Percentiles rank a stretch among this genome's conserved stretches.
phyloP scores from a whole-genome alignment of 495 filamentous ascomycete genomes.

The Penicillium nucicola region DNA sequence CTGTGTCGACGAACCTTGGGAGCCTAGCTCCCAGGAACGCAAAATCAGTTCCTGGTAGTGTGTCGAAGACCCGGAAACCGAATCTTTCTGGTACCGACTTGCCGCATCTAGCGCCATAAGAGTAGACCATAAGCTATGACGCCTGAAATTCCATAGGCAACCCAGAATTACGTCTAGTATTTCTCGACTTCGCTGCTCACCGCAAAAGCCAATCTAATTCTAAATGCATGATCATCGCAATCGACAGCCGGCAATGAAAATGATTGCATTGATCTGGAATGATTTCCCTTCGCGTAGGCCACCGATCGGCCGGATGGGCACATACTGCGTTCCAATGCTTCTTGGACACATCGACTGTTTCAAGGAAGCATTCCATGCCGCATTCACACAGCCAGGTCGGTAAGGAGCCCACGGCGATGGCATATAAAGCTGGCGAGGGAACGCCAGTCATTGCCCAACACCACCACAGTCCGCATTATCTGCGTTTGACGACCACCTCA shows the following conservation, averaged over 20 bases:
- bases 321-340: neutral
- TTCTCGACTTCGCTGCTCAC: no score
- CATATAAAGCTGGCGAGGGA: conserved; percentile 1
- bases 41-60: no score
- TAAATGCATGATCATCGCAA: neutral
- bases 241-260: neutral
- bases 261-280: neutral
- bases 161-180: no score
- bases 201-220: no score
- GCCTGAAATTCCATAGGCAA: no score
- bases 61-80: no score
- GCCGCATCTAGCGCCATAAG: no score
- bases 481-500: neutral
- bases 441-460: conserved; percentile 1
- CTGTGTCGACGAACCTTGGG: no score
- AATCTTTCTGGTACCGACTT: no score
- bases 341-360: neutral
- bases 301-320: neutral
- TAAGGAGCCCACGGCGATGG: neutral
- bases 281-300: neutral
- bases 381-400: neutral
- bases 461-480: neutral
- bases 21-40: no score
- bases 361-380: neutral
- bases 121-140: no score